These are phyloP conservation scores for Sphaerobolus stellatus DNA, from an alignment of 1,284 basidiomycete species.

Conservation along the genomic window DNA sequence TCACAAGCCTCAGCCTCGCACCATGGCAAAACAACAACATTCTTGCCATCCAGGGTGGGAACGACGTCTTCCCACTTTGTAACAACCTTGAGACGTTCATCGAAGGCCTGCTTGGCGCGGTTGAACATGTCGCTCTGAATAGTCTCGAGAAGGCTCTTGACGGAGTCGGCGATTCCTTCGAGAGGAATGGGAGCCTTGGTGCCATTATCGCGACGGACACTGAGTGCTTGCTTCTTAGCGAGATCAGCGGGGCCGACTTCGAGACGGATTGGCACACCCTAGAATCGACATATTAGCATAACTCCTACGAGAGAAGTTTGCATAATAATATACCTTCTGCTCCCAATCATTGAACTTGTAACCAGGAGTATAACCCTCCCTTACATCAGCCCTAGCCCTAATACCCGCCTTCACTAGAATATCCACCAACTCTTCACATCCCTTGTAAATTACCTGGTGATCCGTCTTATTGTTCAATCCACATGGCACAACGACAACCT, in stretches of 20 bases:
- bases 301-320: not conserved
- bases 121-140: slow-evolving; percentile 92
- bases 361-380: slow-evolving; percentile 96
- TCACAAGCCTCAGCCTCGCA: slow-evolving; percentile 94
- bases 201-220: slow-evolving; percentile 88
- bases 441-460: slow-evolving; percentile 74
- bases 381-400: slow-evolving; percentile 85
- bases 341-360: slow-evolving; percentile 99
- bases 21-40: slow-evolving; percentile 92
- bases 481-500: slow-evolving; percentile 91
- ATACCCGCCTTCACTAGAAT: slow-evolving; percentile 73
- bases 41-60: slow-evolving; percentile 86
- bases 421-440: slow-evolving; percentile 74
- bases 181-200: slow-evolving; percentile 77
- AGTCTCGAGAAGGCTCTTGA: slow-evolving; percentile 72
- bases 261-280: slow-evolving; percentile 95
- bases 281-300: slow-evolving; percentile 4
- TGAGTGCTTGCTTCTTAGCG: slow-evolving; percentile 77
- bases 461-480: slow-evolving; percentile 85
- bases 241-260: slow-evolving; percentile 97
- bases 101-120: slow-evolving; percentile 76
- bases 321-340: slow-evolving; percentile 64
- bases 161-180: slow-evolving; percentile 53
- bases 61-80: slow-evolving; percentile 92
- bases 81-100: slow-evolving; percentile 71